Evolutionary conservation across 2,329 filamentous ascomycete species (phyloP), one percentile per base, ranked within the genome.

Genomic region (Sarocladium strictum): DNA sequence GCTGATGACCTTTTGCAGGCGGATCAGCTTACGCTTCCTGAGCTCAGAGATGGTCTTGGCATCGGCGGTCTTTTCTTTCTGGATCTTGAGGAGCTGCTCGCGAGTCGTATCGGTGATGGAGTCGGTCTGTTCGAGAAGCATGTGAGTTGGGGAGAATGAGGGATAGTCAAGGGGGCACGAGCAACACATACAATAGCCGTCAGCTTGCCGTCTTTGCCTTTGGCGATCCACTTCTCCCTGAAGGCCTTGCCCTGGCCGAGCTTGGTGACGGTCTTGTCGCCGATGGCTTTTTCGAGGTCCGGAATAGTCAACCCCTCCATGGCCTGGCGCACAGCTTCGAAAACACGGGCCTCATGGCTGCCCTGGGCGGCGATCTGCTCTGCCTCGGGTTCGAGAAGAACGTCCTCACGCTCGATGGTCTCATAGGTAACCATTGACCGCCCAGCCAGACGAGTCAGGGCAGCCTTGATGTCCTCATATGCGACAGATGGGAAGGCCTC

Each of bases 171-270:
- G n/a, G 2, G 2, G 15, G 10, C 19, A 23, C 23, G 37, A 26
- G n/a, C 10, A 33, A 14, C 24, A 67, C 75, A 63, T 62, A 80
- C 80, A 62, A 75, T 71, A 58, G 79, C 76, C 49, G 80, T 72
- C 53, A 83, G 69, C 65, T 76, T 77, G 58, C 79, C 78, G 23
- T 79, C 77, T 62, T 81, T 77, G 58, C 78, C 80, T 72, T 83
- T 86, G 12, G 72, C 68, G 58, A 87, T 86, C 85, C 84, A 88
- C 67, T 85, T 86, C 70, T 85, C 81, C 67, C 83, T 95, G 77
- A 97, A 96, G 32, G 93, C 93, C 75, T 94, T 96, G 63, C 91
- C 91, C 69, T 94, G 88, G n/a, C 94, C 94, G 57, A 97, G 77
- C 74, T 90, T 93, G 51, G 86, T 79, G 43, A 83, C 86, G 49